Evolutionary conservation across 129 eudicot species (phyloP).

Genomic region (Tagetes erecta): DNA sequence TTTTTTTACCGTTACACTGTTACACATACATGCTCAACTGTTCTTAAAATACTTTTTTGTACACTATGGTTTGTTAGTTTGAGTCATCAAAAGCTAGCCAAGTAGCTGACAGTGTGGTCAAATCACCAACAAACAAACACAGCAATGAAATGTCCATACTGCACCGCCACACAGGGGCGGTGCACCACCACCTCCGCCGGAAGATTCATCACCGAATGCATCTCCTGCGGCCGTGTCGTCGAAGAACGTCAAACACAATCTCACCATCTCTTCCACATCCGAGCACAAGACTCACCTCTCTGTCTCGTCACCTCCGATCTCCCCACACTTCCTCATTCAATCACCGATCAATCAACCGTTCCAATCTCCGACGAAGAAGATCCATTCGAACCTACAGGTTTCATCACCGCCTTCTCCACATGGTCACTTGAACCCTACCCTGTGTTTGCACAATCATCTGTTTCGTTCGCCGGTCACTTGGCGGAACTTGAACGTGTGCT

Average conservation of each 20-base stretch:
- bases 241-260: constrained; percentile 83
- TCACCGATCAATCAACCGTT: constrained; percentile 22
- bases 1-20: no score
- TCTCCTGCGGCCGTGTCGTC: constrained; percentile 91
- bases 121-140: neutral
- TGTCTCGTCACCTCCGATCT: constrained; percentile 93
- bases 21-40: no score
- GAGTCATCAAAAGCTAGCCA: no score
- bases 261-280: constrained; percentile 91
- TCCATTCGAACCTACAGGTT: constrained; percentile 95
- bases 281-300: constrained; percentile 89
- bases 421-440: constrained; percentile 93
- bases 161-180: constrained; percentile 69
- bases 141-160: constrained; percentile 74
- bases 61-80: no score
- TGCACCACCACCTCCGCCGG: constrained; percentile 80
- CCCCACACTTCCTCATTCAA: constrained; percentile 49
- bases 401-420: constrained; percentile 89
- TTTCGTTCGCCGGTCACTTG: constrained; percentile 79
- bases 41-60: no score
- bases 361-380: constrained; percentile 47
- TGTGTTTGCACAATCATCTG: constrained; percentile 65
- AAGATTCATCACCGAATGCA: constrained; percentile 75
- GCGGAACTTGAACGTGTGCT: constrained; percentile 94
- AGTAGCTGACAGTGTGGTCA: neutral